A percentile compares a stretch with the other conserved stretches of the same genome.
Conservation (phyloP, 495 filamentous ascomycete species). For the Podospora tetraspora region DNA sequence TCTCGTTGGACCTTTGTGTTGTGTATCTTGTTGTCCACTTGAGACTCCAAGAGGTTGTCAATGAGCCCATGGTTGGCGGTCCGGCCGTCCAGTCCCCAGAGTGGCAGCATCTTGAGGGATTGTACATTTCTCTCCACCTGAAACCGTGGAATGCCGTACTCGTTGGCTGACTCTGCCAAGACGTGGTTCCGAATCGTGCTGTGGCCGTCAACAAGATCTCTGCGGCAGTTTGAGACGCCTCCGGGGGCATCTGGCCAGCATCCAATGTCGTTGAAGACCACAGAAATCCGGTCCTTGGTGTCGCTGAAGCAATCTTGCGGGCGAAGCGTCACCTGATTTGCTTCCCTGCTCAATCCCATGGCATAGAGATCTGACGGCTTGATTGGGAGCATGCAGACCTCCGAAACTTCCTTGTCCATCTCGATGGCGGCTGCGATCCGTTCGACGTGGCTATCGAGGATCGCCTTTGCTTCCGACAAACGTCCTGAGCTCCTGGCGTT, state of each 20-base stretch:
- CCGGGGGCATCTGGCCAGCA: conserved; percentile 65
- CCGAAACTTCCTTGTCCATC: conserved; percentile 51
- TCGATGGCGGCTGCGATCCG: conserved; percentile 58
- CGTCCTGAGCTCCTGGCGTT: conserved; percentile 50
- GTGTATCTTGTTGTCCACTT: conserved; percentile 51
- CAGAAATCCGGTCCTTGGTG: conserved; percentile 52
- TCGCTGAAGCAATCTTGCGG: conserved; percentile 41
- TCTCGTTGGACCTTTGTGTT: conserved; percentile 47
- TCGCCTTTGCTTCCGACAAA: conserved; percentile 49
- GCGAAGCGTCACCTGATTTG: conserved; percentile 40
- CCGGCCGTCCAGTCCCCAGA: conserved; percentile 62
- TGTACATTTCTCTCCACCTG: conserved; percentile 63
- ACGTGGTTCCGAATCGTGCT: conserved; percentile 60
- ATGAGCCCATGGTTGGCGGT: conserved; percentile 61
- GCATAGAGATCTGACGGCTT: conserved; percentile 59
- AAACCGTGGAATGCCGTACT: conserved; percentile 60
- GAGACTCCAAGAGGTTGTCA: conserved; percentile 55
- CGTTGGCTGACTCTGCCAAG: conserved; percentile 60
- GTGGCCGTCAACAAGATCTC: conserved; percentile 62
- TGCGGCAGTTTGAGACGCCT: conserved; percentile 62
- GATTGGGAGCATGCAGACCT: conserved; percentile 56
- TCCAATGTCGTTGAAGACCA: conserved; percentile 58
- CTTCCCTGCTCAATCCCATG: conserved; percentile 60
- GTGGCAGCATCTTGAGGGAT: conserved; percentile 59
- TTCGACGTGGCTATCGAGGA: conserved; percentile 51